These are phyloP conservation scores for Penicillium flavigenum DNA, from an alignment of 495 filamentous ascomycete species.

Conservation along the genomic window DNA sequence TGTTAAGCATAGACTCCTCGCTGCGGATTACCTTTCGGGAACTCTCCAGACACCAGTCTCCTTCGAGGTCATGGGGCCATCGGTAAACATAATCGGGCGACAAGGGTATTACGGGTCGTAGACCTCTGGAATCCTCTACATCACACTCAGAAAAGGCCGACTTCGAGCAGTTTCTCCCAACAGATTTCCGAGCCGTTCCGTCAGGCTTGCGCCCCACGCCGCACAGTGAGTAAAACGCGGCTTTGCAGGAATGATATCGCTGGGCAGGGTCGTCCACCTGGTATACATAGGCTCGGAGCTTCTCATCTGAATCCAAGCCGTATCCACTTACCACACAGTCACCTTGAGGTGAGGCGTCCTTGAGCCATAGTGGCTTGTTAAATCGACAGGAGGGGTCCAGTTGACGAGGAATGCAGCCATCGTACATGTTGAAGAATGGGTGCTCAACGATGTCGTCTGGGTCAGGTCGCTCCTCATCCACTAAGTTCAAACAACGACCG, in stretches of 20 bases:
- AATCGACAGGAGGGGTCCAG: slow-evolving; percentile 44
- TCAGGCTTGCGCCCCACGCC: slow-evolving; percentile 52
- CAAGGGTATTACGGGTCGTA: slow-evolving; percentile 68
- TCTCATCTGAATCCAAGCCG: slow-evolving; percentile 48
- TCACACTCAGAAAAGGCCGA: slow-evolving; percentile 68
- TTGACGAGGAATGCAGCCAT: slow-evolving; percentile 50
- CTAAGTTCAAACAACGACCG: slow-evolving; percentile 66
- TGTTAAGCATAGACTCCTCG: slow-evolving; percentile 33
- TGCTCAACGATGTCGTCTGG: slow-evolving; percentile 82
- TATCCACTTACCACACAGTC: slow-evolving; percentile 49
- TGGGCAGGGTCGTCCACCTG: slow-evolving; percentile 41
- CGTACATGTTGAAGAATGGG: slow-evolving; percentile 70
- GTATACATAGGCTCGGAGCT: slow-evolving; percentile 40
- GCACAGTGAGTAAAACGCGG: slow-evolving; percentile 49
- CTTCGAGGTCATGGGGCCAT: slow-evolving; percentile 41
- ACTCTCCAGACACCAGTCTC: slow-evolving; percentile 47
- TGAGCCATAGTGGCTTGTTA: slow-evolving; percentile 48
- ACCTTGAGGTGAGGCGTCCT: slow-evolving; percentile 43
- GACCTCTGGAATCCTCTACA: slow-evolving; percentile 66
- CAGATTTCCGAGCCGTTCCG: slow-evolving; percentile 42
- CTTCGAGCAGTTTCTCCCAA: slow-evolving; percentile 47
- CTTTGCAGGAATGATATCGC: slow-evolving; percentile 45
- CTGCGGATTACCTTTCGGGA: slow-evolving; percentile 26
- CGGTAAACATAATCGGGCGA: slow-evolving; percentile 66
- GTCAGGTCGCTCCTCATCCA: slow-evolving; percentile 70